Base-by-base conservation (phyloP, 352 stramenopile species). In the Globisporangium heterothallicum region DNA sequence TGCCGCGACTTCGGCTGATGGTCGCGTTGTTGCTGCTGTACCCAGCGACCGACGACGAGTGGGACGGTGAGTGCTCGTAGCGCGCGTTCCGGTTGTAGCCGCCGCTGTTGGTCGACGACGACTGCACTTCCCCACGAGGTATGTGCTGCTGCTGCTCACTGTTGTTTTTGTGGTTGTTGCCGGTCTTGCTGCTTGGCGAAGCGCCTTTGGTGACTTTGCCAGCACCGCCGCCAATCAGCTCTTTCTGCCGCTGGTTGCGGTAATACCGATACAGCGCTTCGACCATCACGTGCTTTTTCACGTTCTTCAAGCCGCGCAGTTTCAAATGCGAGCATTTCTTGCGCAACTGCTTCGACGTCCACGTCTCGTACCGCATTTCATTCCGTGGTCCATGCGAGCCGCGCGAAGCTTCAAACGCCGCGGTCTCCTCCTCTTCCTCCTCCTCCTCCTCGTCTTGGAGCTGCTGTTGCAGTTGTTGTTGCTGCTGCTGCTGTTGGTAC, bases 241-340 rank as follows among this genome's bases (percentile, higher is more conserved):
- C 64, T 63, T 83, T 74, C 1, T 78, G 66, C 12, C 70, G 72
- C 49, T 84, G 73, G 40, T 74, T 87, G 24, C 76, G 72, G 62
- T 90, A 86, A 46, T 86, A 90, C 6, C 79, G 74, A 45, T 90
- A 90, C 19, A 90, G 36, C 29, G 79, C 79, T 45, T 90, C 79
- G 25, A 90, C 79, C 79, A 90, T 90, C 61, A 90, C 79, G 57
- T 90, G 79, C 63, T 90, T 90, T 63, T 90, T 90, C 19, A 90
- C 79, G 54, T 90, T 90, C 67, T 90, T 90, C 25, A 90, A 65
- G 0, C 79, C 79, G 27, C 79, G 79, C 25, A 90, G 70, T 52
- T 90, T 90, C 14, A 90, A 64, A 21, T 88, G 76, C 35, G 79
- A 90, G 34, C 79, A 90, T 45, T 90, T 90, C 53, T 88, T 90